Base-by-base conservation (phyloP, 140 eudicot species). In the Ambrosia hybrid region DNA sequence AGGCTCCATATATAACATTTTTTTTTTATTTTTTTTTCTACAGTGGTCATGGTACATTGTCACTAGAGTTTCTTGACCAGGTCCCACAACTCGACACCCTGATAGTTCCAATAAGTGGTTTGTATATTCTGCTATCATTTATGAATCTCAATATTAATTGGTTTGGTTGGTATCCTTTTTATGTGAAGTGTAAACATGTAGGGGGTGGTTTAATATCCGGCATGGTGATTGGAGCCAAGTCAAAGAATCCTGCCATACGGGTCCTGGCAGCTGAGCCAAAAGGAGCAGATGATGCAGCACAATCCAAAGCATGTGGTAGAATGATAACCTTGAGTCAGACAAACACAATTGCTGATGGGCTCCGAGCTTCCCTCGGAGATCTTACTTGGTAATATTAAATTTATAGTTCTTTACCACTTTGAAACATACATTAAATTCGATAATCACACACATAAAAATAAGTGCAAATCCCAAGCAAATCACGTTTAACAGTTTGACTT, bases 181-280 rank as follows among this genome's bases (percentile, higher is more conserved):
- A 37, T 55, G 43, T 57, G 3, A 9, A 26, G 9, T 75, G 9
- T 67, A 73, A 75, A 68, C 72, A 8, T 83, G 57, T 68, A 92
- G 98, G 98, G 12, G 98, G 98, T 34, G 95, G 98, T 60, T 55
- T 92, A 51, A 89, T 89, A 73, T 92, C 96, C 15, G 98, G 98
- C 34, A 90, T 89, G 21, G 82, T 86, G 9, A 73, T 92, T 52
- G 98, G 90, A 83, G 98, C 98, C 72, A 92, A 92, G 78, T 84
- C 96, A 51, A 82, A 87, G 8, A 92, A 92, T 55, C 96, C 98
- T 9, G 66, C 73, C 70, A 87, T 92, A 34, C 79, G 92, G 51
- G 76, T 92, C 15, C 61, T 89, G 65, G 98, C 98, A 52, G 98
- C 96, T 53, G 98, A 92, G 77, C 98, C 98, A 3, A 86, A 70